Evolutionary conservation across 2,329 filamentous ascomycete species (phyloP), one percentile per base, ranked within the genome.

Genomic region (Fusarium solani-melongenae): DNA sequence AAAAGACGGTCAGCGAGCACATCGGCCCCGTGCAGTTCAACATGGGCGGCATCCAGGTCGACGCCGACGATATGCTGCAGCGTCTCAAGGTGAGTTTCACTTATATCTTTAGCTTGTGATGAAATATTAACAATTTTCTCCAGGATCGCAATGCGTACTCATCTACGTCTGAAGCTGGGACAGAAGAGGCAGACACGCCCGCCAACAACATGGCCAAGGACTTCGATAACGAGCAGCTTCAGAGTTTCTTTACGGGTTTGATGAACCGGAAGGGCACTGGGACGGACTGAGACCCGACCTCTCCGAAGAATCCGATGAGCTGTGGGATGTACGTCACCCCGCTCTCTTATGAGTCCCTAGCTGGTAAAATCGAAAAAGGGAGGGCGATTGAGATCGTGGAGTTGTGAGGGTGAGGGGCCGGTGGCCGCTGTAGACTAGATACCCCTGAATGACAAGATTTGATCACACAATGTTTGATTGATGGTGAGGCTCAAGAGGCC

Each of bases 1-100:
- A 85, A 72, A 87, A 85, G 71, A 85, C 83, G 71, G 86, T 89
- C 63, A 92, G 91, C 76, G 93, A 96, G 78, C 95, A 97, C 77
- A 97, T 98, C 78, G 95, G 95, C 0, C 95, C 95, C 1, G 95
- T 98, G 73, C 95, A 98, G 80, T 98, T 98, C 85, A 99, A 99
- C 81, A 96, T 99, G 89, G 96, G 96, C 46, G 96, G 96, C 62
- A 98, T 99, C 72, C 95, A 98, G 80, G 94, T 98, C 33, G 95
- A 98, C 83, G 95, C 95, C 10, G 95, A 98, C 79, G 95, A 98
- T 78, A 96, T 97, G 93, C 84, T 98, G 66, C 93, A 95, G 82
- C 90, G 93, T 77, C 86, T 97, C 69, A 95, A 95, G 90, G 94
- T 96, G 84, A 79, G 84, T 29, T 20, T 17, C 15, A 4, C 38